Evolutionary conservation across 2,329 filamentous ascomycete genomes (phyloP).

Genomic region (Amauroascus verrucosus): DNA sequence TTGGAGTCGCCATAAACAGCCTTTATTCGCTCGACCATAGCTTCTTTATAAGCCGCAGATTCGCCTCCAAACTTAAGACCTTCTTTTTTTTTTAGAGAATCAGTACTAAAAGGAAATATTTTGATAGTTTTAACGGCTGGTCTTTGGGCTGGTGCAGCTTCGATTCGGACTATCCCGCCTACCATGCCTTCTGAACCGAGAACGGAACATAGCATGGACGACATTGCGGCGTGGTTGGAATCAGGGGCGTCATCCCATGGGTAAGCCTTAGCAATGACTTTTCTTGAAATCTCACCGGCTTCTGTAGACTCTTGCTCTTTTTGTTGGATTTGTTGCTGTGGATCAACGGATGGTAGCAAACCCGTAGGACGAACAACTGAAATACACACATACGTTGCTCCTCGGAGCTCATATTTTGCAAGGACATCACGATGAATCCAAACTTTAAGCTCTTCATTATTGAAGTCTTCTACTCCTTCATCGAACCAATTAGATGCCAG

Average conservation of each 20-base stretch:
- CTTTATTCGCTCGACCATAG: slow-evolving; percentile 58
- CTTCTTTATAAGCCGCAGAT: slow-evolving; percentile 70
- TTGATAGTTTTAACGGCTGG: slow-evolving; percentile 59
- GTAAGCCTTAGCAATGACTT: slow-evolving; percentile 63
- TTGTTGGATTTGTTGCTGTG: slow-evolving; percentile 57
- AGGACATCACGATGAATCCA: slow-evolving; percentile 79
- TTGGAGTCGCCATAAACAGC: slow-evolving; percentile 56
- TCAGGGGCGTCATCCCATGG: slow-evolving; percentile 83
- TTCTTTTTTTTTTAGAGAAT: slow-evolving; percentile 46
- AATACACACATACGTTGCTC: slow-evolving; percentile 67
- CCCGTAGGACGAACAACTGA: slow-evolving; percentile 77
- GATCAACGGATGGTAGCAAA: slow-evolving; percentile 59
- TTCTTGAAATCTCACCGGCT: slow-evolving; percentile 49
- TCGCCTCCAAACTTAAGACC: slow-evolving; percentile 81
- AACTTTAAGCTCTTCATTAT: slow-evolving; percentile 54
- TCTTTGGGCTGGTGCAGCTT: slow-evolving; percentile 62
- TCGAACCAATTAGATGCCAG: slow-evolving; percentile 70
- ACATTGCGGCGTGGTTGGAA: slow-evolving; percentile 67
- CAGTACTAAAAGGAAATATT: slow-evolving; percentile 65
- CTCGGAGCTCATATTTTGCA: slow-evolving; percentile 59
- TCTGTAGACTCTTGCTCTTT: slow-evolving; percentile 52
- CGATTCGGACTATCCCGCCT: slow-evolving; percentile 77
- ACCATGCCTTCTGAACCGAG: slow-evolving; percentile 64
- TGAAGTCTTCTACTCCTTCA: slow-evolving; percentile 46
- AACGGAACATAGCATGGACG: slow-evolving; percentile 61